Conservation (phyloP, 1,284 basidiomycete genomes). For the Ustilago sp. region DNA sequence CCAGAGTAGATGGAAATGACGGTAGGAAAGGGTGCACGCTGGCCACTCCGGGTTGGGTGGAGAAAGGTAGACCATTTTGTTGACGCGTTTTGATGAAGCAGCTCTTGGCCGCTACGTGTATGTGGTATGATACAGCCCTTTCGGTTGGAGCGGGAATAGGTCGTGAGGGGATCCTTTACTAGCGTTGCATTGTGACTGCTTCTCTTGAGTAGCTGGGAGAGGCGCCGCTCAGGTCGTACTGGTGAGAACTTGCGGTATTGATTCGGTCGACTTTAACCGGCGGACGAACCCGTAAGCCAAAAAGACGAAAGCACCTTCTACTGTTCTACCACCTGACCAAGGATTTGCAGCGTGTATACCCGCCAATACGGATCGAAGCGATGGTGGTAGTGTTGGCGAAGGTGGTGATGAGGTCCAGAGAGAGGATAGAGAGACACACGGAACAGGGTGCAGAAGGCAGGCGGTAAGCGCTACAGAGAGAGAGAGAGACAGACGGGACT, state of each 20-base stretch:
- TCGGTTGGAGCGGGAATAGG: not conserved
- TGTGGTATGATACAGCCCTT: not conserved
- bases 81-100: not conserved
- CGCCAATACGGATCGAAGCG: not conserved
- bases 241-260: not conserved
- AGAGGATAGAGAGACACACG: not conserved
- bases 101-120: not conserved
- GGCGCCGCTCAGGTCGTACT: not conserved
- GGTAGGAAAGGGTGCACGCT: slow-evolving; percentile 57
- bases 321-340: not conserved
- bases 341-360: slow-evolving; percentile 1
- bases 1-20: slow-evolving; percentile 58
- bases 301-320: not conserved
- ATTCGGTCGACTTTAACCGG: not conserved
- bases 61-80: slow-evolving; percentile 18
- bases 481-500: not conserved
- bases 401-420: not conserved
- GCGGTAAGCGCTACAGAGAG: not conserved
- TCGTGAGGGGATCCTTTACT: not conserved
- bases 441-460: not conserved
- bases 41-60: slow-evolving; percentile 37
- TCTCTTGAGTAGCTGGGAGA: not conserved
- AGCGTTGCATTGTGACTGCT: not conserved
- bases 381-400: slow-evolving; percentile 1
- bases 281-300: not conserved